phyloP scores from a whole-genome alignment of 805 yeast genomes.

The Kregervanrija pseudodelftensis region DNA sequence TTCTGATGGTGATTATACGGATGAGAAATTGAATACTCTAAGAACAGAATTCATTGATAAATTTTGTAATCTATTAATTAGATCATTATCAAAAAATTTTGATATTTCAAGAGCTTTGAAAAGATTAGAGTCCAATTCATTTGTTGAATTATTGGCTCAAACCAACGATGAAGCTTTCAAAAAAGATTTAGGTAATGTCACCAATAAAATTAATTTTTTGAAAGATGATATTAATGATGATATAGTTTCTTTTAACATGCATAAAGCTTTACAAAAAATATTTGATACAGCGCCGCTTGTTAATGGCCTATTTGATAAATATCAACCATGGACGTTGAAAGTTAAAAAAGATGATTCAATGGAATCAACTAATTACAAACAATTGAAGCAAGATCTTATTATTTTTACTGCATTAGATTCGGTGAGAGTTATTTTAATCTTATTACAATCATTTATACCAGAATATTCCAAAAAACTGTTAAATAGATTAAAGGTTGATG shows the following conservation, averaged over 20 bases:
- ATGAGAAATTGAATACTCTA: slow-evolving; percentile 40
- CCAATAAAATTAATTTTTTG: slow-evolving; percentile 29
- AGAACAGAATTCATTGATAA: slow-evolving; percentile 72
- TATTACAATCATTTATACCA: slow-evolving; percentile 72
- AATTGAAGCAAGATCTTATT: slow-evolving; percentile 39
- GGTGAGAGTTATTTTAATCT: slow-evolving; percentile 56
- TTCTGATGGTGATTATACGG: slow-evolving; percentile 74
- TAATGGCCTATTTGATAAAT: slow-evolving; percentile 58
- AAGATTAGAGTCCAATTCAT: slow-evolving; percentile 15
- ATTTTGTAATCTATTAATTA: slow-evolving; percentile 68
- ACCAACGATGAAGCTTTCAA: slow-evolving; percentile 11
- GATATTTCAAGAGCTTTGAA: slow-evolving; percentile 40
- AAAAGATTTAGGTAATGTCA: slow-evolving; percentile 21
- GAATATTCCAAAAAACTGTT: slow-evolving; percentile 47
- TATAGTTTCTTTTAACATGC: slow-evolving; percentile 43
- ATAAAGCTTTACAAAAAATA: slow-evolving; percentile 47
- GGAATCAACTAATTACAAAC: slow-evolving; percentile 2
- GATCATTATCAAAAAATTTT: slow-evolving; percentile 71
- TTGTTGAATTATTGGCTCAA: slow-evolving; percentile 20
- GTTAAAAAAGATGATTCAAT: slow-evolving; percentile 17
- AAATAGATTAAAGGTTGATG: slow-evolving; percentile 53
- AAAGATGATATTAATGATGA: slow-evolving; percentile 33
- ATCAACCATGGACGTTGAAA: slow-evolving; percentile 69
- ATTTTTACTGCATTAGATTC: slow-evolving; percentile 66
- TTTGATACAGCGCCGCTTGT: slow-evolving; percentile 55